phyloP scores from a whole-genome alignment of 257 asterid species.

The Nicotiana tabacum region DNA sequence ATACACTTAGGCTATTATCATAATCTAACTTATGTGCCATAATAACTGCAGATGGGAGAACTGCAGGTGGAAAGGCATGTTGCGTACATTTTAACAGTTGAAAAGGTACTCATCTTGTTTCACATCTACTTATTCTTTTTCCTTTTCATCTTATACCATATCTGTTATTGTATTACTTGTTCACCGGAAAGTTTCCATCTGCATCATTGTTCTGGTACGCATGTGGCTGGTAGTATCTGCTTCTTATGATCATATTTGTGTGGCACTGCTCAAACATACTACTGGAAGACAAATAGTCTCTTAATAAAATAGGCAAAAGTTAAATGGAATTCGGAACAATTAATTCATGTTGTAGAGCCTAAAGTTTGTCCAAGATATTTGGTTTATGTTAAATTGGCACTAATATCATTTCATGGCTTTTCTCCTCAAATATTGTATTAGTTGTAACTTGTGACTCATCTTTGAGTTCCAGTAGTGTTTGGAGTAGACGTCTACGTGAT shows the following conservation, averaged over 20 bases:
- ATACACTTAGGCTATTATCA: neutral
- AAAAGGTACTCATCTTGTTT: constrained; percentile 18
- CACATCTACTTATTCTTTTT: neutral
- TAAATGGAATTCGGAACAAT: neutral
- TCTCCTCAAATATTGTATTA: neutral
- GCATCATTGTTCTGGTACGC: neutral
- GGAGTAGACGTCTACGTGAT: neutral
- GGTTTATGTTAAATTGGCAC: neutral
- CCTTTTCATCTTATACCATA: neutral
- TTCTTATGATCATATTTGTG: neutral
- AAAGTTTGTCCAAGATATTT: neutral
- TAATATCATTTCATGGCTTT: neutral
- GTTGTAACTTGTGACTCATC: neutral
- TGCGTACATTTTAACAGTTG: constrained; percentile 19
- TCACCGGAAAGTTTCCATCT: neutral
- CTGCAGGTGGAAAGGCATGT: constrained; percentile 19
- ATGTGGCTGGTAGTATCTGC: neutral
- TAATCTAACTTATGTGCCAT: neutral
- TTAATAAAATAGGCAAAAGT: neutral
- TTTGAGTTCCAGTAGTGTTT: neutral
- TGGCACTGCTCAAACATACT: neutral
- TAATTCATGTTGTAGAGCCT: neutral
- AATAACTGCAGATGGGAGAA: constrained; percentile 20
- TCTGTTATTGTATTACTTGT: neutral
- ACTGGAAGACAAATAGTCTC: neutral